Evolutionary conservation across 768 basidiomycete species (phyloP), one percentile per base, ranked within the genome.

Genomic region (Rhodotorula diobovata): DNA sequence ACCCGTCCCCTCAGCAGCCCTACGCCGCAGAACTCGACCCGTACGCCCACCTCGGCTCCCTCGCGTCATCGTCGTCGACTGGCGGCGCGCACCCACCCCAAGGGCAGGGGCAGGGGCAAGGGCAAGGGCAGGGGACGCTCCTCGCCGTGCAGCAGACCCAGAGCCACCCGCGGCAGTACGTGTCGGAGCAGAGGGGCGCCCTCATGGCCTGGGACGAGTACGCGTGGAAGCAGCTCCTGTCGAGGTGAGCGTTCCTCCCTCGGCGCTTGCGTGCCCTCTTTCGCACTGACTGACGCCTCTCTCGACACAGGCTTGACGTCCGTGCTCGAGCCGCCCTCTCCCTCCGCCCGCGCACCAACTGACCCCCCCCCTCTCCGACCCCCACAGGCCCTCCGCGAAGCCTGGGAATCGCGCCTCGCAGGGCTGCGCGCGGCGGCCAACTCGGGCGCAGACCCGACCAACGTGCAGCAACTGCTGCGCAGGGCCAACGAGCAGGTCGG

Each of bases 191-290:
- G 39, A 58, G 59, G 34, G 28, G 37, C 14, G 34, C 30, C n/a
- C 32, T 73, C 28, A 69, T 66, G 63, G 21, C 9, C 0, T 73
- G 72, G 72, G 67, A 73, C 61, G 67, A 66, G 34, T 66, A 66
- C 60, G n/a, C 30, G 4, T 73, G 72, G 72, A 69, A 55, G 60
- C 64, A 66, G 63, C 50, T 73, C 25, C 54, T 68, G n/a, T 6
- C 2, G 15, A 41, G 72, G 46, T 64, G 12, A 15, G 57, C 66
- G 18, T 28, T 41, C 35, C 12, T 23, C 32, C 10, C 28, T 50
- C 25, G 10, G 50, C 23, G 23, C 14, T 14, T 25, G 46, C 4
- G 4, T 18, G 45, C 12, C 45, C 45, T 45, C 45, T 20, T 45
- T 41, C 41, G 16, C 20, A 20, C 23, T 32, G n/a, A 25, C 12